Percentiles rank a stretch among this genome's conserved stretches.
phyloP scores from a whole-genome alignment of 495 filamentous ascomycete species.

The Xylaria castorea region DNA sequence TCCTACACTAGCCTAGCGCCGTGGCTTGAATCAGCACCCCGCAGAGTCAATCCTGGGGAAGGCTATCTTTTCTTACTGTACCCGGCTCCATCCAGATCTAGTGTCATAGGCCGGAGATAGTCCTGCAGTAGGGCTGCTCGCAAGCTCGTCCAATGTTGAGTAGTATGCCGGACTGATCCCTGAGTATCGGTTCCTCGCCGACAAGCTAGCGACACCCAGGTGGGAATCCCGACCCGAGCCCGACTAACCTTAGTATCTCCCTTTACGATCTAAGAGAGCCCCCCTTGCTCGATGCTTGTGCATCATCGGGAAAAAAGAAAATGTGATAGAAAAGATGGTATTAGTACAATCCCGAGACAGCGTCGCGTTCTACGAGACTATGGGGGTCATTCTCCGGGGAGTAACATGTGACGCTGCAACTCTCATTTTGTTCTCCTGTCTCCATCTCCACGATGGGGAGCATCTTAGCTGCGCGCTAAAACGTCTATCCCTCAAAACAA shows the following conservation, averaged over 20 bases:
- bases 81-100: background rate
- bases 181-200: background rate
- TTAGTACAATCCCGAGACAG: background rate
- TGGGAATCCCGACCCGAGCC: background rate
- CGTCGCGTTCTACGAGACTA: too few species aligned
- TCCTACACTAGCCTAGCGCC: background rate
- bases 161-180: background rate
- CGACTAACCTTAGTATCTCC: too few species aligned
- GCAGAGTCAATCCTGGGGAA: slow-evolving; percentile 11
- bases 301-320: background rate
- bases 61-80: too few species aligned
- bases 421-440: background rate
- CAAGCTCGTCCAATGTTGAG: slow-evolving; percentile 14
- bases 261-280: background rate
- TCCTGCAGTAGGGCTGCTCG: background rate
- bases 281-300: too few species aligned
- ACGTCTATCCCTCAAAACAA: background rate
- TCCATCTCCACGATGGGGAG: background rate
- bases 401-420: background rate
- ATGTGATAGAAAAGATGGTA: background rate
- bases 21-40: background rate
- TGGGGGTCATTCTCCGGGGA: background rate
- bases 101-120: background rate
- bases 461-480: slow-evolving; percentile 6
- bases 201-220: background rate